phyloP scores from a whole-genome alignment of 805 yeast genomes.

The Candida golubevii region DNA sequence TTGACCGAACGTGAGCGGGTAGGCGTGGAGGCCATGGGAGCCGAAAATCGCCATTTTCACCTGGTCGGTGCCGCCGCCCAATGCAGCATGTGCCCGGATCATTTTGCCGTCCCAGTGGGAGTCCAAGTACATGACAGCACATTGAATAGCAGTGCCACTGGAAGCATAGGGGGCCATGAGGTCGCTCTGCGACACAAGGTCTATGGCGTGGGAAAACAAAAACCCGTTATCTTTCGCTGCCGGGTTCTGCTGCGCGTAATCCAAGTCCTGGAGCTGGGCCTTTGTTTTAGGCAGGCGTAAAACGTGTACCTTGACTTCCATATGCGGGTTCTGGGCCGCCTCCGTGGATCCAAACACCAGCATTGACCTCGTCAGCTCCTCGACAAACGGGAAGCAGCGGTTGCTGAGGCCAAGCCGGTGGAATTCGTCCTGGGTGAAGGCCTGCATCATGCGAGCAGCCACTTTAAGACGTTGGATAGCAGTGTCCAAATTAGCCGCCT shows the following conservation, averaged over 20 bases:
- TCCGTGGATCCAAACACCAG: conserved; percentile 32
- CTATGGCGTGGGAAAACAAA: conserved; percentile 72
- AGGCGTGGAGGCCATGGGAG: conserved; percentile 83
- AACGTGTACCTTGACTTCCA: conserved; percentile 74
- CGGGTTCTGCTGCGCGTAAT: conserved; percentile 82
- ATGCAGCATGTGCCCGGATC: conserved; percentile 85
- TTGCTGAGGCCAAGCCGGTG: conserved; percentile 69
- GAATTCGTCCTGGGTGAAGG: conserved; percentile 90
- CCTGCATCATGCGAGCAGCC: conserved; percentile 86
- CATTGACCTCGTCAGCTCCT: conserved; percentile 37
- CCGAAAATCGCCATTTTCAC: conserved; percentile 88
- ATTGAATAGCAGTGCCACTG: conserved; percentile 53
- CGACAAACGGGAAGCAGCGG: conserved; percentile 71
- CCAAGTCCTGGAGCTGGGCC: conserved; percentile 68
- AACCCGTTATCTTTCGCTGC: conserved; percentile 72
- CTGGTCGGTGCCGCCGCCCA: conserved; percentile 79
- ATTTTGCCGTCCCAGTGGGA: conserved; percentile 74
- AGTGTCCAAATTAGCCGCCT: conserved; percentile 61
- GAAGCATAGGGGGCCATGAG: conserved; percentile 41
- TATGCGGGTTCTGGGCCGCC: conserved; percentile 52
- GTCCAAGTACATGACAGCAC: conserved; percentile 83
- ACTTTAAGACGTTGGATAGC: conserved; percentile 73
- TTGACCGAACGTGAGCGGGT: conserved; percentile 83
- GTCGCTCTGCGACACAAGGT: conserved; percentile 45
- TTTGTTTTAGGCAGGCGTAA: conserved; percentile 62